Evolutionary conservation across 164 flowering plant genomes (phyloP), one percentile per base, ranked within the genome.

Genomic region (Dillenia suffruticosa): DNA sequence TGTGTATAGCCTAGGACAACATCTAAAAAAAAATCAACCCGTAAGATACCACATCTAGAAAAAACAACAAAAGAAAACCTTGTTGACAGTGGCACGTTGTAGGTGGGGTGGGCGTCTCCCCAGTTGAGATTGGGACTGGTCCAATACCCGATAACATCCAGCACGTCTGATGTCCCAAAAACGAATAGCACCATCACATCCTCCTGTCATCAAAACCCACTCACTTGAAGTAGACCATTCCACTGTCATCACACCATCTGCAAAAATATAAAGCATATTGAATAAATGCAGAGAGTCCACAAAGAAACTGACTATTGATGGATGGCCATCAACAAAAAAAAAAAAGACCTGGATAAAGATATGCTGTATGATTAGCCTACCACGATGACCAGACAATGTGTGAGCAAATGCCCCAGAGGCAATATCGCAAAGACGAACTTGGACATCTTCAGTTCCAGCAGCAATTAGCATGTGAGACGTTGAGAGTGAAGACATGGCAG

Each of bases 131-230:
- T 69, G 83, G 26, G 96, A 86, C 77, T 94, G 96, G 72, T 94
- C 90, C 57, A 94, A 73, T 62, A 94, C 88, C 66, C 57, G 89
- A 72, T 82, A 89, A 68, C 97, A 86, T 54, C 99, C 99, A 63
- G 96, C 96, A 15, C 90, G 88, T 74, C 99, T 85, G 45, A 94
- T 94, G 75, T 94, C 97, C 99, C 99, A 94, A 77, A 91, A 91
- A 15, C 99, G 93, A 69, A 94, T 88, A 10, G 99, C 99, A 66
- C 99, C 99, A 77, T 94, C 97, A 79, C 92, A 86, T 48, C 99
- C 97, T 9, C 99, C 99, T 5, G 96, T 94, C 45, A 84, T 63
- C 70, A 94, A 74, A 73, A 94, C 86, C 96, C 96, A 94, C 76
- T 94, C 99, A 77, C 86, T 91, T 46, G 99, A 89, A 47, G 74